A percentile compares a stretch with the other conserved stretches of the same genome.
Evolutionary conservation across 495 filamentous ascomycete species (phyloP).

Genomic region (Talaromyces trachyspermus): DNA sequence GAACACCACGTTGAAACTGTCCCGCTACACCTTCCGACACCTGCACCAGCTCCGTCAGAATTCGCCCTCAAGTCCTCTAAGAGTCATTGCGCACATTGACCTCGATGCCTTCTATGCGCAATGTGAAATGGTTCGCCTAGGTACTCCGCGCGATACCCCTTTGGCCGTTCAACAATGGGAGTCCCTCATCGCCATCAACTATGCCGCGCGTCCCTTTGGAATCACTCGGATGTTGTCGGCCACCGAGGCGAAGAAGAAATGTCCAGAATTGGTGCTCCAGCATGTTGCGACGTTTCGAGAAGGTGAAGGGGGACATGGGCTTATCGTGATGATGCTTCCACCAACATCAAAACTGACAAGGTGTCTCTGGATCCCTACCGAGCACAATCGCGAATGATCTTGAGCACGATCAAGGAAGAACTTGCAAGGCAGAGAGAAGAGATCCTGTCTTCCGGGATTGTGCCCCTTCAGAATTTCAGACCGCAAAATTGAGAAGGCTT

Average conservation of each 20-base stretch:
- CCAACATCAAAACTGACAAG: conserved; percentile 78
- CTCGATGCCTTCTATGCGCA: conserved; percentile 98
- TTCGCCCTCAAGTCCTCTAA: conserved; percentile 65
- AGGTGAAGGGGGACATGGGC: conserved; percentile 81
- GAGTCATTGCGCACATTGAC: conserved; percentile 86
- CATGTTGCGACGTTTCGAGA: conserved; percentile 95
- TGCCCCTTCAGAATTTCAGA: conserved; percentile 47
- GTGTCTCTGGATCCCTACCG: conserved; percentile 91
- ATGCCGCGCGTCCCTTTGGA: conserved; percentile 74
- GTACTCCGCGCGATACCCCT: conserved; percentile 63
- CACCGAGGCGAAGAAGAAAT: conserved; percentile 79
- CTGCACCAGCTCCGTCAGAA: conserved; percentile 66
- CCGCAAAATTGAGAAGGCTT: conserved; percentile 74
- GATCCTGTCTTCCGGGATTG: conserved; percentile 10
- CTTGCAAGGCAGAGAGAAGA: conserved; percentile 34
- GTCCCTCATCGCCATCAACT: conserved; percentile 93
- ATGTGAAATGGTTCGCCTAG: conserved; percentile 84
- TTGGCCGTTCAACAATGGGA: conserved; percentile 79
- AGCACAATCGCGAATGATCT: conserved; percentile 72
- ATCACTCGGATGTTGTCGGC: conserved; percentile 67
- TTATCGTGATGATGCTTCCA: conserved; percentile 72
- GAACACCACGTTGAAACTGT: conserved; percentile 40
- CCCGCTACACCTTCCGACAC: conserved; percentile 78
- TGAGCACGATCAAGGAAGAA: conserved; percentile 71
- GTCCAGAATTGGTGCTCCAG: conserved; percentile 76